Base-by-base conservation (phyloP, 805 yeast genomes). In the Blastobotrys robertii region DNA sequence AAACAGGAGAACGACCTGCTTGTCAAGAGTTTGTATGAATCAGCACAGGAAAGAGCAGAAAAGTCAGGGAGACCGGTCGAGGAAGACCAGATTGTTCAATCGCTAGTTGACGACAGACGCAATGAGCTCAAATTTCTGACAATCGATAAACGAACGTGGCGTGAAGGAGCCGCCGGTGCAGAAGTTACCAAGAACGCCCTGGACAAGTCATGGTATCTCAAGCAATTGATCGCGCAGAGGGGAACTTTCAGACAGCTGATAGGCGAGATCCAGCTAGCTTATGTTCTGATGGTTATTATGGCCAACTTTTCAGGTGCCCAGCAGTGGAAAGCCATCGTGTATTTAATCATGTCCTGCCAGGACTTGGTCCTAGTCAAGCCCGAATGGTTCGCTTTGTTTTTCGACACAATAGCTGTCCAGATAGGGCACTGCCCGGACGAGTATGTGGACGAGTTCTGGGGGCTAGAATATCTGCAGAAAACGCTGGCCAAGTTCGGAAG, bases 151-250 rank as follows among this genome's bases (percentile, higher is more conserved):
- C 49, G 55, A n/a, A 60, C 68, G 0, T 57, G 66, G 36, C 56
- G 69, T 10, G 62, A 63, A 0, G 61, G 64, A 10, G 59, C 66
- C 3, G 54, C 60, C 1, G 61, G 66, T 0, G 60, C 62, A 3
- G 68, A 70, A 39, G 57, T 68, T 16, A 79, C 84, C 25, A 54
- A 60, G 5, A 76, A 74, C 45, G 72, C 70, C 11, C 46, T 74
- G 12, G 90, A 84, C 56, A 74, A 77, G 50, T 66, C 82, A 1
- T 76, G 84, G 79, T 76, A 74, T 51, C 52, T 81, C 10, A 50
- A 60, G 13, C 49, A 64, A 30, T 53, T 73, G 6, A 41, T 69
- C 7, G 30, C 61, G 11, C 39, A 48, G 1, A 45, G 48, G 16
- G 51, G 50, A 15, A 67, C 56, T 41, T 50, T 35, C 13, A 54